Percentiles rank a stretch among this genome's conserved stretches.
These are phyloP conservation scores for Claviceps pusilla DNA, from an alignment of 2,329 filamentous ascomycete species.

Conservation along the genomic window DNA sequence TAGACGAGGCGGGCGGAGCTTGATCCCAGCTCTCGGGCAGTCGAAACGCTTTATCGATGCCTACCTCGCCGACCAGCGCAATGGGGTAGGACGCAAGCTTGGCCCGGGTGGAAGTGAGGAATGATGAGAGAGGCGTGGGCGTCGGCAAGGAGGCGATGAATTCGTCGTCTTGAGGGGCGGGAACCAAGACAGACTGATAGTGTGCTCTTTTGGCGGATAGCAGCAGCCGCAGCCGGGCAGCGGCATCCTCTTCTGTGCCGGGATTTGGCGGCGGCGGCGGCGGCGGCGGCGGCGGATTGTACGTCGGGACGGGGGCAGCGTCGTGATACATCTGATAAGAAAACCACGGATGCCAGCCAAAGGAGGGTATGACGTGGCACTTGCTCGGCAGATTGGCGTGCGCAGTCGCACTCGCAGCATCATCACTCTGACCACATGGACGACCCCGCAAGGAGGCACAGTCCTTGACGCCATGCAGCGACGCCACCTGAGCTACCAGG, in stretches of 20 bases:
- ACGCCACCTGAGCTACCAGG: constrained; percentile 49
- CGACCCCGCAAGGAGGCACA: not conserved
- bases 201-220: constrained; percentile 35
- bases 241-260: constrained; percentile 9
- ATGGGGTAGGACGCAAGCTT: constrained; percentile 42
- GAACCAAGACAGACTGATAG: constrained; percentile 53
- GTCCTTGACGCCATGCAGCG: constrained; percentile 33
- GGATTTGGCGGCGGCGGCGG: not conserved
- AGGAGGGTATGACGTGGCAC: constrained; percentile 44
- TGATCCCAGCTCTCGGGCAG: constrained; percentile 45
- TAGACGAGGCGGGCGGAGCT: constrained; percentile 13
- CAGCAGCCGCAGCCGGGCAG: constrained; percentile 3
- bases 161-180: constrained; percentile 25
- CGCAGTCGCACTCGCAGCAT: not conserved
- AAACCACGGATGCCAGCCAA: constrained; percentile 84
- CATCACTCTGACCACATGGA: not conserved
- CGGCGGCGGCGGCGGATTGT: constrained; percentile 9
- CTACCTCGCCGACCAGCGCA: constrained; percentile 63
- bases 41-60: constrained; percentile 62
- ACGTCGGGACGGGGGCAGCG: constrained; percentile 22
- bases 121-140: constrained; percentile 43
- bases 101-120: constrained; percentile 38
- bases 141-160: constrained; percentile 40
- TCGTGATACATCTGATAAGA: constrained; percentile 62
- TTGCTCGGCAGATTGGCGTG: not conserved